A percentile compares a stretch with the other conserved stretches of the same genome.
Evolutionary conservation across 2,329 filamentous ascomycete species (phyloP).

Genomic region (Cladosporium sp.): DNA sequence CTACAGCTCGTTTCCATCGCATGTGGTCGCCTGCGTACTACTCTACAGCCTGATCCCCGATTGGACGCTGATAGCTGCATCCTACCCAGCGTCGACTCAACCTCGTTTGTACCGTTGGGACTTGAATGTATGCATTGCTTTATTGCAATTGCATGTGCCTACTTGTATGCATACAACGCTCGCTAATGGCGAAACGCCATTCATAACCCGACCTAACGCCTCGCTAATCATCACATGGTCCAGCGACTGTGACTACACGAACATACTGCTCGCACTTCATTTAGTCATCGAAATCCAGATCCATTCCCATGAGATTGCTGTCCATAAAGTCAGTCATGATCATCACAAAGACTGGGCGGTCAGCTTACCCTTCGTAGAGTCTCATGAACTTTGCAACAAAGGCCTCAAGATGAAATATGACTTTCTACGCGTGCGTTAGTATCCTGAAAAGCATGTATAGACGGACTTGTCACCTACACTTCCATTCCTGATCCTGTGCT

Average conservation of each 20-base stretch:
- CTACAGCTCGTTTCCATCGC: background rate
- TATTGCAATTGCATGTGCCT: background rate
- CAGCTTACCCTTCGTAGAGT: constrained; percentile 78
- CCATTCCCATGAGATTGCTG: constrained; percentile 75
- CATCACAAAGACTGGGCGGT: background rate
- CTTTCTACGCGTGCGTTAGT: constrained; percentile 57
- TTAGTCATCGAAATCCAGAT: constrained; percentile 51
- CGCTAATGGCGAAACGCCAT: background rate
- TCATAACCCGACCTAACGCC: constrained; percentile 26
- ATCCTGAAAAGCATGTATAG: background rate
- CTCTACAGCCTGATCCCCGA: background rate
- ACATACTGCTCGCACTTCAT: background rate
- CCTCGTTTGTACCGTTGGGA: background rate
- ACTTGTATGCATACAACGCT: background rate
- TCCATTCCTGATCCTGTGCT: constrained; percentile 88
- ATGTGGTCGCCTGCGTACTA: background rate
- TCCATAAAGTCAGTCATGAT: background rate
- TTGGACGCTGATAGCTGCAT: background rate
- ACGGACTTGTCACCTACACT: constrained; percentile 47
- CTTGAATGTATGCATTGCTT: background rate
- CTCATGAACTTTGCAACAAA: constrained; percentile 99
- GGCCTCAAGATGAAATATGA: constrained; percentile 96
- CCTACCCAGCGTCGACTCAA: background rate
- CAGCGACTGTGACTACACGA: background rate
- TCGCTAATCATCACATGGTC: constrained; percentile 26